Evolutionary conservation across 2,329 filamentous ascomycete species (phyloP).

Genomic region (Cercospora janseana): DNA sequence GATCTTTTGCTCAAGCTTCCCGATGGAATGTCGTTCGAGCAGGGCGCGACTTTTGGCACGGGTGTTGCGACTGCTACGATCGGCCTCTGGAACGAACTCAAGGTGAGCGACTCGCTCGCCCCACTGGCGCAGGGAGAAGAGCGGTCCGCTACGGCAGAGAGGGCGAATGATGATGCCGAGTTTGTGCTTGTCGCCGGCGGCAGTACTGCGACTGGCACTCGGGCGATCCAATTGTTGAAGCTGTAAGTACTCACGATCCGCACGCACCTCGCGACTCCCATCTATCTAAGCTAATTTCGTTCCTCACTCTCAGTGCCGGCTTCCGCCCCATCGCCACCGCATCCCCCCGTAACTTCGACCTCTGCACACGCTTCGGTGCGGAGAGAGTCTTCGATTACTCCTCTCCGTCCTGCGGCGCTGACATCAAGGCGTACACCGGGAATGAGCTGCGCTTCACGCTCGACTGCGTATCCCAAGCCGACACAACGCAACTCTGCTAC

Average conservation of each 20-base stretch:
- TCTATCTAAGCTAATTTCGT: neutral
- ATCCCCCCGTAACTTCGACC: conserved; percentile 45
- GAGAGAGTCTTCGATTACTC: conserved; percentile 49
- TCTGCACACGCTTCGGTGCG: conserved; percentile 47
- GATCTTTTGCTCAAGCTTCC: conserved; percentile 1
- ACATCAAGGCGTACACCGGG: conserved; percentile 41
- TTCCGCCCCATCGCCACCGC: conserved; percentile 47
- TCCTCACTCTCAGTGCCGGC: conserved; percentile 33
- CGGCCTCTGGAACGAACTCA: neutral
- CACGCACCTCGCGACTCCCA: neutral
- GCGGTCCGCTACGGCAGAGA: neutral
- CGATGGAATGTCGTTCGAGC: neutral
- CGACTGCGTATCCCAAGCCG: conserved; percentile 45
- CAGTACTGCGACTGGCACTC: conserved; percentile 44
- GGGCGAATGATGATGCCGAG: no score
- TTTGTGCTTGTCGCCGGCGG: conserved; percentile 52
- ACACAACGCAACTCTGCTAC: conserved; percentile 42
- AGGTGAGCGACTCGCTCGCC: neutral
- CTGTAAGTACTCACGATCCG: conserved; percentile 15
- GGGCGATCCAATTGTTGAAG: conserved; percentile 47
- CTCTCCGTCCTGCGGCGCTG: conserved; percentile 33
- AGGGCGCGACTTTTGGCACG: neutral
- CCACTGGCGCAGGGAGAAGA: no score
- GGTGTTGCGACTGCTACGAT: conserved; percentile 1
- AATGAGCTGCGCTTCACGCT: conserved; percentile 43